phyloP scores from a whole-genome alignment of 768 basidiomycete genomes.

The Rhizopogon rudus region DNA sequence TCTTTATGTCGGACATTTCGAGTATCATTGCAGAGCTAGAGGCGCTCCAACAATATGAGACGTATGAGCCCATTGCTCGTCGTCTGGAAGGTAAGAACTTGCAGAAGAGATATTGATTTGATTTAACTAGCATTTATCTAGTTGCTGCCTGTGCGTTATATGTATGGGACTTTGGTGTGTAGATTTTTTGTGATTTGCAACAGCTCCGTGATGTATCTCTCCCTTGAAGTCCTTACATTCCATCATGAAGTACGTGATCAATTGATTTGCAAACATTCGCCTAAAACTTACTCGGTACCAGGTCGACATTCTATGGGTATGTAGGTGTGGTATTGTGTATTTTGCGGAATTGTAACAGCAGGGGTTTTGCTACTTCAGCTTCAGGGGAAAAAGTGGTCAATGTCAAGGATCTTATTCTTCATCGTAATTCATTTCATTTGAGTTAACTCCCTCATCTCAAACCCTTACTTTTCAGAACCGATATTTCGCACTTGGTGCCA shows the following conservation, averaged over 20 bases:
- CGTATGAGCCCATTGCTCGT: background rate
- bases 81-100: background rate
- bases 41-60: background rate
- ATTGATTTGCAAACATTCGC: background rate
- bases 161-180: background rate
- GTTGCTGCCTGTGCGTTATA: background rate
- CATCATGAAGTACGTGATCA: background rate
- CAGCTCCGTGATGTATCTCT: background rate
- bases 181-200: background rate
- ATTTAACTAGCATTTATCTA: background rate
- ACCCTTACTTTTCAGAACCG: background rate
- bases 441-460: background rate
- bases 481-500: background rate
- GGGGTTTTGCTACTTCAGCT: background rate
- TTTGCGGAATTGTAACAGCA: background rate
- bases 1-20: background rate
- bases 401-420: background rate
- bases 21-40: background rate
- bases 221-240: constrained; percentile 1
- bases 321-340: background rate
- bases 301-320: constrained; percentile 3
- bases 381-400: background rate
- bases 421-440: background rate
- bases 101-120: background rate
- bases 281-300: background rate